Percentiles rank a stretch among this genome's conserved stretches.
Conservation (phyloP, 805 yeast genomes). For the Suhomyces faveliae region DNA sequence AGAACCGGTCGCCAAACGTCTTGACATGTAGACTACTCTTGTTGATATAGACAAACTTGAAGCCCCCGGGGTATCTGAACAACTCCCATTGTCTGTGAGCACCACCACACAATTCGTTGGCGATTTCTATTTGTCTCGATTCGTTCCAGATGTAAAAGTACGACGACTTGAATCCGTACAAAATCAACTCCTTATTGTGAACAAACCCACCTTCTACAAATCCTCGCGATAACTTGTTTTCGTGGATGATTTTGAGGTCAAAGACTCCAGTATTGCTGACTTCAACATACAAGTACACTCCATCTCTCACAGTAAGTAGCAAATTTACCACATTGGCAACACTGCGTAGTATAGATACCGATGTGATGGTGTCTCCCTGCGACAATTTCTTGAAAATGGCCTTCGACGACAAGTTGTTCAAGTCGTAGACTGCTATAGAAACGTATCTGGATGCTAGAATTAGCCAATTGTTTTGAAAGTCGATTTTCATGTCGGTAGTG, state of each 20-base stretch:
- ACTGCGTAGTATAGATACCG: constrained; percentile 41
- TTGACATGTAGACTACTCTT: constrained; percentile 46
- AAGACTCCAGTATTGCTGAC: constrained; percentile 15
- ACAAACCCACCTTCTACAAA: constrained; percentile 73
- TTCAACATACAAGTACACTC: constrained; percentile 50
- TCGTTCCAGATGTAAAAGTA: constrained; percentile 82
- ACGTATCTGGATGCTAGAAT: constrained; percentile 74
- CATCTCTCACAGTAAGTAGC: constrained; percentile 63
- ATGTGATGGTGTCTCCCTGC: constrained; percentile 69
- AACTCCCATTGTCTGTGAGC: constrained; percentile 83
- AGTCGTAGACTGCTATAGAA: constrained; percentile 55
- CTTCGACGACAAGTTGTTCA: constrained; percentile 21
- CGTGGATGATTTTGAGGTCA: constrained; percentile 35
- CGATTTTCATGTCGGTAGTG: constrained; percentile 55
- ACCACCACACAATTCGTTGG: constrained; percentile 82
- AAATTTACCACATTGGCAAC: constrained; percentile 18
- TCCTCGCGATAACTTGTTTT: constrained; percentile 70
- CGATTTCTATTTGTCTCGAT: constrained; percentile 65
- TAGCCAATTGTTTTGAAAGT: constrained; percentile 37
- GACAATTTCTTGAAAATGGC: constrained; percentile 47
- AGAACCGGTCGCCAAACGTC: constrained; percentile 19
- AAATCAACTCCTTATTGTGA: constrained; percentile 44
- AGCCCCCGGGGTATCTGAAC: constrained; percentile 19
- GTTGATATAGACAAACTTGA: constrained; percentile 58
- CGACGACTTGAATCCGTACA: constrained; percentile 83